Conservation (phyloP, 2,329 filamentous ascomycete species). For the Arthrinium phaeospermum region DNA sequence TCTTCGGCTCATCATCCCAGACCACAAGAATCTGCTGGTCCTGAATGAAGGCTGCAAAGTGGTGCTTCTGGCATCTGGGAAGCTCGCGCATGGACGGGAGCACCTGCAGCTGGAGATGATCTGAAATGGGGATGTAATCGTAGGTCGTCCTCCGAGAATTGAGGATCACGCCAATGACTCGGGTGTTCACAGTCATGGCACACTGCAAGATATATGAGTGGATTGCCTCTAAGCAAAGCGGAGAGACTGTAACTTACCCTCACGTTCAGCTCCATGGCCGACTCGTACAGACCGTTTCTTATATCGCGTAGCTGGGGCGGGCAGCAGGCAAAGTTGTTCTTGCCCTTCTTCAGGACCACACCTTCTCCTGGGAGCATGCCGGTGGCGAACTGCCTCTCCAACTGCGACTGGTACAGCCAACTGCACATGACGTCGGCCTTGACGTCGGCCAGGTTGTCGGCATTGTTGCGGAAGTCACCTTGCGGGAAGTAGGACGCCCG, state of each 20-base stretch:
- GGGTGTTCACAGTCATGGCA: constrained; percentile 71
- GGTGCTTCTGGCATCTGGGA: constrained; percentile 65
- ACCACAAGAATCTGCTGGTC: constrained; percentile 64
- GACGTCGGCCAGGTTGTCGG: constrained; percentile 55
- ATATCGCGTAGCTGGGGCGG: constrained; percentile 45
- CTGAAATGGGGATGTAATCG: constrained; percentile 62
- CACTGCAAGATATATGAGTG: constrained; percentile 46
- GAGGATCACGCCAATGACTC: constrained; percentile 66
- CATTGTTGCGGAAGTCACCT: constrained; percentile 48
- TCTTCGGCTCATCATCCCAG: constrained; percentile 67
- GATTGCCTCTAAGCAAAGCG: background rate
- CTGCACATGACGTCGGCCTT: constrained; percentile 68
- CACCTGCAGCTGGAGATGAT: constrained; percentile 66
- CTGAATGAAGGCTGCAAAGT: constrained; percentile 69
- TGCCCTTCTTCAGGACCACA: constrained; percentile 46
- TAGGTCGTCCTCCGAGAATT: constrained; percentile 48
- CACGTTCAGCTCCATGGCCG: constrained; percentile 46
- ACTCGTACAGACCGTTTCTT: constrained; percentile 42
- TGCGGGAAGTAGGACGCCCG: constrained; percentile 42
- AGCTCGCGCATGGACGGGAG: constrained; percentile 62
- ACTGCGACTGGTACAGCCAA: constrained; percentile 66
- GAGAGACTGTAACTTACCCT: constrained; percentile 36
- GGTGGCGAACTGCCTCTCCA: constrained; percentile 52
- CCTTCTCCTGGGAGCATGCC: constrained; percentile 45
- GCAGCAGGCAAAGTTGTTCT: constrained; percentile 45